Percentiles rank a stretch among this genome's conserved stretches.
phyloP scores from a whole-genome alignment of 805 yeast genomes.

The Crinitomyces ghanaensis region DNA sequence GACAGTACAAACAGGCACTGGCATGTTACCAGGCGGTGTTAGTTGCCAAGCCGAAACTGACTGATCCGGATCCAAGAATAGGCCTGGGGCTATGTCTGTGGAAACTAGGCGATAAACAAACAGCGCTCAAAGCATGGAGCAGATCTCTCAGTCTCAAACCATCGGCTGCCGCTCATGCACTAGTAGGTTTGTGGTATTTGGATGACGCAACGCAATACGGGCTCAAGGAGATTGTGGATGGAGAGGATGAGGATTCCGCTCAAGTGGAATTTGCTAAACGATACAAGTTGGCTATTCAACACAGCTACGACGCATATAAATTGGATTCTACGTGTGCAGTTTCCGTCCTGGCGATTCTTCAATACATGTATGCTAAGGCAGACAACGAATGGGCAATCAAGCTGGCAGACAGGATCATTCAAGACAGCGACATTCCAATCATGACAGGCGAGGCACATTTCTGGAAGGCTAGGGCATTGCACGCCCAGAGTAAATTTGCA shows the following conservation, averaged over 20 bases:
- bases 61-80: constrained; percentile 84
- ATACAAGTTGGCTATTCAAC: constrained; percentile 48
- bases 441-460: constrained; percentile 54
- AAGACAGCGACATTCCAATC: constrained; percentile 29
- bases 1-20: constrained; percentile 61
- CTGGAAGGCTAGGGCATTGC: constrained; percentile 80
- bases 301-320: constrained; percentile 30
- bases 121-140: constrained; percentile 77
- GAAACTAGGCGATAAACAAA: constrained; percentile 64
- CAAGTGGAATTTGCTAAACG: constrained; percentile 39
- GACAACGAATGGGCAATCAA: constrained; percentile 46
- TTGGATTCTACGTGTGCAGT: constrained; percentile 43
- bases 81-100: constrained; percentile 94
- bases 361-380: constrained; percentile 61
- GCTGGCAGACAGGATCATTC: constrained; percentile 41
- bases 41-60: constrained; percentile 53
- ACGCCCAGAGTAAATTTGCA: constrained; percentile 46
- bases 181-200: constrained; percentile 57
- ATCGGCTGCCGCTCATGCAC: constrained; percentile 48
- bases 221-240: no score
- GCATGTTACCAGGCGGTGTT: constrained; percentile 76
- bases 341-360: constrained; percentile 53
- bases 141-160: constrained; percentile 62
- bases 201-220: constrained; percentile 36
- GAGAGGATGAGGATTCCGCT: background rate